Evolutionary conservation across 148 eudicot species (phyloP), one percentile per base, ranked within the genome.

Genomic region (Linanthus parryae): DNA sequence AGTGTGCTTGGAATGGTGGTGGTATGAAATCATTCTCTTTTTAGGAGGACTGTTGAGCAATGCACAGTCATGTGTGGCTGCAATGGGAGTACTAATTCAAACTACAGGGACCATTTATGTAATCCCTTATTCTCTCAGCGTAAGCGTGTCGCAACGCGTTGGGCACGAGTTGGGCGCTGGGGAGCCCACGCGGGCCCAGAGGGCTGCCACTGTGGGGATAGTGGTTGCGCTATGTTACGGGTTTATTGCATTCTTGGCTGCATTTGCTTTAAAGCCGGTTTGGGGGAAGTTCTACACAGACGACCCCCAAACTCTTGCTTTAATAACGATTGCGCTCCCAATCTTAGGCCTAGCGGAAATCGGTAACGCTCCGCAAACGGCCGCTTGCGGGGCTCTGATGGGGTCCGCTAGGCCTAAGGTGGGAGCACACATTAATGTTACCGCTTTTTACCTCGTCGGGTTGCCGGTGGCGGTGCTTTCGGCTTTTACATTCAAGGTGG

Each of bases 1-100:
- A 0, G 90, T 84, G 1, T 92, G 98, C 51, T 61, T 92, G 26
- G 98, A 92, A n/a, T 92, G 98, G 98, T 92, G 98, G 98, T 92
- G 94, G 89, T 92, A 87, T 22, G 98, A 92, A 44, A 84, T 87
- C 45, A 77, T 92, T 63, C 44, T 92, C 11, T 75, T 92, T 51
- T 65, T 87, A 1, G 83, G 95, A n/a, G 98, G 98, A 0, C 62
- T 86, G 25, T 40, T 92, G 7, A 42, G 39, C 11, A 74, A 87
- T 48, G 90, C 98, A 0, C 68, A 81, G 45, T 80, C 84, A 0
- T 69, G 72, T 30, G 84, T 87, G 0, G 95, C 83, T 5, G 96
- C 98, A 1, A 81, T 78, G 73, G 98, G 95, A 8, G 76, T 92
- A 36, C 58, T 92, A 1, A 83, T 92, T 18, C 95, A 92, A 60